Evolutionary conservation across 495 filamentous ascomycete genomes (phyloP), one percentile per base, ranked within the genome.

Genomic region (Penicillium odoratum): DNA sequence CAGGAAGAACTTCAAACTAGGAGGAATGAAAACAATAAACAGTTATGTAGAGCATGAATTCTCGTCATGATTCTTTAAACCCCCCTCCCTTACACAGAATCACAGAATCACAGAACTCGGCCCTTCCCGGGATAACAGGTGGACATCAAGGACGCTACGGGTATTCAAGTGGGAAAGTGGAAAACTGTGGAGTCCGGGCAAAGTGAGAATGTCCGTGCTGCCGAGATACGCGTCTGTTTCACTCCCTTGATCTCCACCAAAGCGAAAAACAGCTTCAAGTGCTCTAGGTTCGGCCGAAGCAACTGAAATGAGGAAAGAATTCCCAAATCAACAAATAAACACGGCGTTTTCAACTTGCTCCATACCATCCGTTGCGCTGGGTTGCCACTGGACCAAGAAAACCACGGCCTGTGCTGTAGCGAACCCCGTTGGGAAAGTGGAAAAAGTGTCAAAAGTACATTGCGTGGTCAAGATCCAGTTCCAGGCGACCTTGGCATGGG

Each of bases 181-280:
- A 33, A 40, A 40, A 25, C 57, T 67, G 68, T 67, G 60, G 63
- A 64, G 59, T 60, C 58, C 31, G 53, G 60, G 54, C 60, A 61
- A 57, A 31, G 38, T 44, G 13, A 25, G 47, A 38, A 49, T 56
- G 66, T 71, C 71, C 70, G 71, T 74, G 73, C 74, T 74, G 72
- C 70, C 66, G 69, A 74, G 62, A 71, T 71, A 74, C 74, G 74
- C 74, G 72, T 76, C 65, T 71, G 74, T 72, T 74, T 74, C 70
- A 73, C 61, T 64, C 57, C 21, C 34, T 48, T 51, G 33, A 47
- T 51, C 53, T 55, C 50, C 54, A 52, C 31, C 21, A 21, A 21
- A 21, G 21, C 21, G 21, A 21, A 21, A 21, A 21, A 21, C 21
- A 21, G 21, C 21, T 21, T 21, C 21, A 21, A 36, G 33, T 33